Evolutionary conservation across 306 rosid species (phyloP).

Genomic region (Canavalia gladiata): DNA sequence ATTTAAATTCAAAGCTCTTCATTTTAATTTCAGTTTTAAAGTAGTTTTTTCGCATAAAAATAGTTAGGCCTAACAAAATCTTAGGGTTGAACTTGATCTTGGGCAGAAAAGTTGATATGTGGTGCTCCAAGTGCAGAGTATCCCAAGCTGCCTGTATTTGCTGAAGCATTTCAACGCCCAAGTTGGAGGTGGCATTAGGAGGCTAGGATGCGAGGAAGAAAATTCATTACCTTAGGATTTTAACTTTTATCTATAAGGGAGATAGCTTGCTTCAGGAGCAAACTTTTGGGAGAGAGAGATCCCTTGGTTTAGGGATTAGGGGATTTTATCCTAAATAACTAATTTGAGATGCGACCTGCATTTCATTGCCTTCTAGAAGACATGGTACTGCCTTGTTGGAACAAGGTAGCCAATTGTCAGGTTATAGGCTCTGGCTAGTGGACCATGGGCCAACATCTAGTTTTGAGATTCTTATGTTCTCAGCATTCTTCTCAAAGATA

Average conservation of each 20-base stretch:
- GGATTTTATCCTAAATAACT: neutral
- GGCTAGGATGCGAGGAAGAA: neutral
- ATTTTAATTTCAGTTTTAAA: no score
- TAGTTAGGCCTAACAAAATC: no score
- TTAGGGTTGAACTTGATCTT: neutral
- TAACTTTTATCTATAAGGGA: neutral
- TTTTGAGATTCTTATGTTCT: neutral
- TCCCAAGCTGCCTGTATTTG: neutral
- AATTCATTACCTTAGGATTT: neutral
- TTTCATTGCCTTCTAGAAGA: neutral
- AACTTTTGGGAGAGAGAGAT: neutral
- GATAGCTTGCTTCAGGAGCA: neutral
- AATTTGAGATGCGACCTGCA: neutral
- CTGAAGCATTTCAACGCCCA: neutral
- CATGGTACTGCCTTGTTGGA: neutral
- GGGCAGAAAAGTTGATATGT: neutral
- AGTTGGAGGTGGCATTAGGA: neutral
- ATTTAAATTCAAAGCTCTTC: no score
- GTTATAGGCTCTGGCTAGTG: neutral
- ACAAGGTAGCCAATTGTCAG: neutral
- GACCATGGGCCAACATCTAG: neutral
- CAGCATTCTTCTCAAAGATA: slow-evolving; percentile 30
- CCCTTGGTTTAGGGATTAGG: neutral
- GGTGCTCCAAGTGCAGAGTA: neutral
- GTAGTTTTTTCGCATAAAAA: no score